Base-by-base conservation (phyloP, 768 basidiomycete species). In the Mycena epipterygia region DNA sequence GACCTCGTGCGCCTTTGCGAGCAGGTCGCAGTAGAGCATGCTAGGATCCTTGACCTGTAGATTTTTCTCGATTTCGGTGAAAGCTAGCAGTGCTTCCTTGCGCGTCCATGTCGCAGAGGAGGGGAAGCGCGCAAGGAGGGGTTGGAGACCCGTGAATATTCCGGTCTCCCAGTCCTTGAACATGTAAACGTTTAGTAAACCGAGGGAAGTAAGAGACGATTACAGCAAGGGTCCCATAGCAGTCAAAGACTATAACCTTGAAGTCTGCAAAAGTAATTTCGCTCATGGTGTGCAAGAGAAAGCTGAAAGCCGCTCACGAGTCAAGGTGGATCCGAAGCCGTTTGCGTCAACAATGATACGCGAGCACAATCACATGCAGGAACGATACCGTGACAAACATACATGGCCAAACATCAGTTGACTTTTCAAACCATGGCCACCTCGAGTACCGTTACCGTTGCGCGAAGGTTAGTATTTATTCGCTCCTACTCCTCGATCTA, bases 91-190 rank as follows among this genome's bases (percentile, higher is more conserved):
- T 0, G 86, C 87, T 42, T 90, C 88, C 51, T 84, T 80, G 68
- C 86, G 85, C 27, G 85, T 80, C 86, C 89, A 89, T 13, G 74
- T 66, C 33, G 79, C 78, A 6, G 84, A 81, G 19, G 78, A 79
- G 2, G 82, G 77, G 65, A 85, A 85, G 25, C 80, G 80, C 27
- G 78, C 75, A 49, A 91, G 82, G 33, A 91, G 80, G 2, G 89
- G 91, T 49, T 83, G 76, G 33, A 94, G 82, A 0, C 82, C 86
- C 16, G 82, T 76, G 79, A 86, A 87, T 58, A 95, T 86, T 19
- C 91, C 90, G 7, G 86, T 84, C 79, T 94, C 93, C 93, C 93
- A 94, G 78, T 95, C 90, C 86, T 91, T 48, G 16, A n/a, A n/a
- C 27, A 14, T 21, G 33, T 19, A 30, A 33, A 64, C 9, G 64